Base-by-base conservation (phyloP, 2,329 filamentous ascomycete genomes). In the Dryadomyces quercivorus region DNA sequence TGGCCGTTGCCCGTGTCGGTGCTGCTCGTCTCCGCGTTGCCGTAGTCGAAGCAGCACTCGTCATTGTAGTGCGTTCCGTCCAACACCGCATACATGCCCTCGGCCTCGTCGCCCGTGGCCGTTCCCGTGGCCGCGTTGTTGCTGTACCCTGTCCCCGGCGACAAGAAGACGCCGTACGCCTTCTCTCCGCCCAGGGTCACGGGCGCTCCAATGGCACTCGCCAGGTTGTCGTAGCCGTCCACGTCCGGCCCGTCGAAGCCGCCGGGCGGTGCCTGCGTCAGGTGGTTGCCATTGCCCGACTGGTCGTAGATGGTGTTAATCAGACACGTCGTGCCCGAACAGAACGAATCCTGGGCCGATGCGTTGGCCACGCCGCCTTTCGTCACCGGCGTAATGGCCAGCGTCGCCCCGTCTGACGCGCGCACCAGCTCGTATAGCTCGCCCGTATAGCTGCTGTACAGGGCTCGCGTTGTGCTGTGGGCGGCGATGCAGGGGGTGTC, bases 301-400 rank as follows among this genome's bases (percentile, higher is more conserved):
- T 85, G 82, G 63, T 85, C 82, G 62, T 85, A 85, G 53, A 84
- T 82, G 60, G 78, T 72, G 0, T 74, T 75, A 62, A 85, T 84
- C 22, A 82, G 67, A 61, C 82, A 85, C 13, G 79, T 84, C 0
- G 81, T 84, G 50, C 69, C 65, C 10, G 70, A 64, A 60, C 82
- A 85, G 66, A 85, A 85, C 1, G 67, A 59, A 65, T 85, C 81
- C 62, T 86, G 82, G 9, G 75, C 63, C 0, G 72, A 74, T 4
- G 80, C 77, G 61, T 85, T 76, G 54, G 82, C 82, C 10, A 84
- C 77, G 45, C 80, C 80, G 2, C 82, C 82, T 0, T 79, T 74
- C 0, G 77, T 15, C 38, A 15, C 38, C 16, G 38, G 38, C 12
- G 12, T 42, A n/a, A 42, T 42, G 16, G 12, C 3, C 38, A n/a